Evolutionary conservation across 2,329 filamentous ascomycete genomes (phyloP), one percentile per base, ranked within the genome.

Genomic region (Trichoderma sp.): DNA sequence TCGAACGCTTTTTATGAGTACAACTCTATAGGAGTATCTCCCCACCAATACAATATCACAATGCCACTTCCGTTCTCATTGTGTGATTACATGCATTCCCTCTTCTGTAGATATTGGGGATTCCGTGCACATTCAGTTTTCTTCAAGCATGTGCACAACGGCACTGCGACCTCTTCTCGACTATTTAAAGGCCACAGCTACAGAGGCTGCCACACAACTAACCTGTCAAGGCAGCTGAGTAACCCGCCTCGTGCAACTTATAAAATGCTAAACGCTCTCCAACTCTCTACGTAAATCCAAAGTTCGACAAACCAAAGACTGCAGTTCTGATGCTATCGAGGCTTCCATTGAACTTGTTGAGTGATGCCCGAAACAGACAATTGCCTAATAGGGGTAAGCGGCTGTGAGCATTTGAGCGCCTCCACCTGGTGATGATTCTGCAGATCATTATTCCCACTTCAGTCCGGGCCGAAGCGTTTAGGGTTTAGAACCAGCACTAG

Each of bases 1-100:
- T 43, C 1, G 7, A n/a, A 8, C 16, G 7, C 39, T 43, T 43
- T n/a, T 3, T n/a, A n/a, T n/a, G 10, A n/a, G 3, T 43, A 4
- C 39, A 3, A 43, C 0, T 0, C 18, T 43, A 10, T 8, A 7
- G 8, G 0, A 43, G 7, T 3, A n/a, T n/a, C 2, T 43, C 4
- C 4, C 39, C n/a, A 10, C 16, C 6, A n/a, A n/a, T 43, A 18
- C 3, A 43, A 43, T n/a, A 1, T 0, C 6, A 43, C n/a, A 18
- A 43, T n/a, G 39, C 7, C 5, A n/a, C 39, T n/a, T 43, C n/a
- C 5, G 4, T 43, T 6, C 39, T 43, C 16, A 1, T n/a, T 43
- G 3, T n/a, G 16, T 10, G 18, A 43, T 43, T 3, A 43, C 18
- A 43, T n/a, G 39, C 2, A 8, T 2, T n/a, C 1, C 16, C 16